Evolutionary conservation across 1,139 yeast species (phyloP).

Genomic region (Saccharomyces hybrid): DNA sequence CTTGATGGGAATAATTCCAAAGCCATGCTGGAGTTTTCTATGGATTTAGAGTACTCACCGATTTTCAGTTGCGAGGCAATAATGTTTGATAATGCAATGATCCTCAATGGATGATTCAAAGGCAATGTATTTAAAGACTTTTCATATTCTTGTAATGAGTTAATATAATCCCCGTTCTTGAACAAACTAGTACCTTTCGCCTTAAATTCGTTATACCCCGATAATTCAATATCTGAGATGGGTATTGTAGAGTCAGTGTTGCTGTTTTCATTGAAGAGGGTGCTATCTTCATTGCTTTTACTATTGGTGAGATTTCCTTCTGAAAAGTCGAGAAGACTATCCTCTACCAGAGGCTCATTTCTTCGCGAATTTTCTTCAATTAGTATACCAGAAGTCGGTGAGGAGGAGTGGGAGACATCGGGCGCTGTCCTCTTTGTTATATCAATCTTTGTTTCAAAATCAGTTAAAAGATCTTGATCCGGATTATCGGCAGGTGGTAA

Average conservation of each 20-base stretch:
- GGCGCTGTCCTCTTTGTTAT: neutral
- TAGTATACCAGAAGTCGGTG: neutral
- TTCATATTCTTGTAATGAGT: slow-evolving; percentile 55
- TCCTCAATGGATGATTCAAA: slow-evolving; percentile 51
- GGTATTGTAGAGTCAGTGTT: slow-evolving; percentile 9
- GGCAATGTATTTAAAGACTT: slow-evolving; percentile 61
- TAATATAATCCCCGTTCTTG: slow-evolving; percentile 71
- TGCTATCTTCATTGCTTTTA: neutral
- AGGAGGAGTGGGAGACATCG: neutral
- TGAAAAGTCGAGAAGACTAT: slow-evolving; percentile 19
- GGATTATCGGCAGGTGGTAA: neutral
- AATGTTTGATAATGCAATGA: slow-evolving; percentile 69
- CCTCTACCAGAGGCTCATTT: slow-evolving; percentile 4
- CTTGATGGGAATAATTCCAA: slow-evolving; percentile 46
- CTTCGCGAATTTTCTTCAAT: neutral
- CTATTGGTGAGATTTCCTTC: neutral
- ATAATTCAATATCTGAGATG: slow-evolving; percentile 26
- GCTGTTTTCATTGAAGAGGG: neutral
- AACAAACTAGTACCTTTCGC: slow-evolving; percentile 55
- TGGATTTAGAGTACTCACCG: slow-evolving; percentile 65
- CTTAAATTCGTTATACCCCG: slow-evolving; percentile 41
- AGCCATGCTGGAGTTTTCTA: slow-evolving; percentile 49
- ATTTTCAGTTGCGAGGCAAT: slow-evolving; percentile 60
- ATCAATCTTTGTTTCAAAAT: slow-evolving; percentile 4
- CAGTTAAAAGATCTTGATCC: slow-evolving; percentile 8